phyloP scores from a whole-genome alignment of 139 green algal genomes.

The Coelastrella sp. region DNA sequence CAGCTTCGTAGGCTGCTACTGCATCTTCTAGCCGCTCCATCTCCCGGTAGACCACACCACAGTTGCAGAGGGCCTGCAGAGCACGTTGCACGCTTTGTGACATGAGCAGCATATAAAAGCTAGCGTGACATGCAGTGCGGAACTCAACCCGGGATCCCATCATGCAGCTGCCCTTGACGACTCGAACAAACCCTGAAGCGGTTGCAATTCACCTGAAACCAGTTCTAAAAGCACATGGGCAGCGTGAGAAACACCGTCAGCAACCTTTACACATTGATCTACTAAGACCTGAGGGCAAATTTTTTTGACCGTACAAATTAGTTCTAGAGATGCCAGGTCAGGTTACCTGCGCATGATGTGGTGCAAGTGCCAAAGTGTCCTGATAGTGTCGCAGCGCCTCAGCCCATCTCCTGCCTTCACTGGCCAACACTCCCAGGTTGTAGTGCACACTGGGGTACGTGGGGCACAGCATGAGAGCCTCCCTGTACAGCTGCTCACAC shows the following conservation, averaged over 20 bases:
- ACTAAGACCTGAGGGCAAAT: too few species aligned
- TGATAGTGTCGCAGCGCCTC: slow-evolving; percentile 58
- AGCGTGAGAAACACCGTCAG: too few species aligned
- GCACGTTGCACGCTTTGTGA: too few species aligned
- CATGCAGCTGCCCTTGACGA: background rate
- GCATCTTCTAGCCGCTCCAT: slow-evolving; percentile 81
- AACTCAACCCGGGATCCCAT: background rate
- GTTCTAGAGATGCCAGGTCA: too few species aligned
- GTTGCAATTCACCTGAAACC: too few species aligned
- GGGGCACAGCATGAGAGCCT: slow-evolving; percentile 64
- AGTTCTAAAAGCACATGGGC: too few species aligned
- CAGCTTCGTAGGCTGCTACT: slow-evolving; percentile 85
- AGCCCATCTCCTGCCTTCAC: slow-evolving; percentile 71
- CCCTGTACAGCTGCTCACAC: slow-evolving; percentile 70
- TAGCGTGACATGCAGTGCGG: background rate
- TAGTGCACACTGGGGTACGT: slow-evolving; percentile 88
- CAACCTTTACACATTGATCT: background rate
- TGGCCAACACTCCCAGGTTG: slow-evolving; percentile 94
- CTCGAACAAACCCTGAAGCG: too few species aligned
- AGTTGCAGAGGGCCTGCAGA: slow-evolving; percentile 92
- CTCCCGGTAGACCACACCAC: slow-evolving; percentile 87
- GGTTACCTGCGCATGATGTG: slow-evolving; percentile 18
- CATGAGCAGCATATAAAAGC: too few species aligned
- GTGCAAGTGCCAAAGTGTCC: slow-evolving; percentile 56
- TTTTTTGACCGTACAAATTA: too few species aligned